Conservation (phyloP, 129 eudicot genomes). For the Rutidosis leptorrhynchoides region DNA sequence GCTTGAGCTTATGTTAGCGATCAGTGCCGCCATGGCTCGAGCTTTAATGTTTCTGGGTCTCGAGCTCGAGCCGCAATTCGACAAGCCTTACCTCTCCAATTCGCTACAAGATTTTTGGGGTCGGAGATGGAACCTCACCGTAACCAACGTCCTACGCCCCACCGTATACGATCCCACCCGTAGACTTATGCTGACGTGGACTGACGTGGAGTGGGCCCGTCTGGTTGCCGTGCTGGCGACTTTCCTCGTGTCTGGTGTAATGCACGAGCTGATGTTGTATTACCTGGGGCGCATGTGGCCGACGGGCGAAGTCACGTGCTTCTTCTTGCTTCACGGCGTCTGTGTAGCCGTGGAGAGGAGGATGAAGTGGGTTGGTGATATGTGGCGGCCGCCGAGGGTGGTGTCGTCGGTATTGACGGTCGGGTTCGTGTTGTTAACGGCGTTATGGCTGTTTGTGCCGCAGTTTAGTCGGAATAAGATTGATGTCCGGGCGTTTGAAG, state of each 20-base stretch:
- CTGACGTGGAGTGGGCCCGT: slow-evolving; percentile 17
- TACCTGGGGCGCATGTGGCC: slow-evolving; percentile 41
- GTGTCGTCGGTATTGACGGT: slow-evolving; percentile 28
- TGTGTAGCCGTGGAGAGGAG: slow-evolving; percentile 39
- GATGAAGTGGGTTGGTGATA: slow-evolving; percentile 34
- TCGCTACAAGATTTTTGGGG: slow-evolving; percentile 27
- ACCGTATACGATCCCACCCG: slow-evolving; percentile 4
- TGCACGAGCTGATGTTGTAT: slow-evolving; percentile 19
- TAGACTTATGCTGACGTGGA: neutral
- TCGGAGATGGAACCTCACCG: slow-evolving; percentile 20
- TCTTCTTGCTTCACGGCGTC: slow-evolving; percentile 53
- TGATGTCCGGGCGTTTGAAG: slow-evolving; percentile 36
- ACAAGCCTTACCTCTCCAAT: slow-evolving; percentile 19
- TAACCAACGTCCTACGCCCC: slow-evolving; percentile 6
- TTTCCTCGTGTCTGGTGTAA: slow-evolving; percentile 10
- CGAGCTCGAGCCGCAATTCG: slow-evolving; percentile 17
- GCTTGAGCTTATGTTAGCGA: slow-evolving; percentile 45
- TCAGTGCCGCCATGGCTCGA: slow-evolving; percentile 21
- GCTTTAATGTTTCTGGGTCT: slow-evolving; percentile 34
- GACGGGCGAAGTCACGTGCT: slow-evolving; percentile 43
- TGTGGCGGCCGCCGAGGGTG: slow-evolving; percentile 27
- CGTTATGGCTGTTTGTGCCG: slow-evolving; percentile 51
- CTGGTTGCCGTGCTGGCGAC: slow-evolving; percentile 13
- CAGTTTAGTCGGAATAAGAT: slow-evolving; percentile 31
- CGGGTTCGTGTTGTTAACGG: slow-evolving; percentile 37